Conservation (phyloP, 768 basidiomycete genomes). For the Termitomyces sp. region DNA sequence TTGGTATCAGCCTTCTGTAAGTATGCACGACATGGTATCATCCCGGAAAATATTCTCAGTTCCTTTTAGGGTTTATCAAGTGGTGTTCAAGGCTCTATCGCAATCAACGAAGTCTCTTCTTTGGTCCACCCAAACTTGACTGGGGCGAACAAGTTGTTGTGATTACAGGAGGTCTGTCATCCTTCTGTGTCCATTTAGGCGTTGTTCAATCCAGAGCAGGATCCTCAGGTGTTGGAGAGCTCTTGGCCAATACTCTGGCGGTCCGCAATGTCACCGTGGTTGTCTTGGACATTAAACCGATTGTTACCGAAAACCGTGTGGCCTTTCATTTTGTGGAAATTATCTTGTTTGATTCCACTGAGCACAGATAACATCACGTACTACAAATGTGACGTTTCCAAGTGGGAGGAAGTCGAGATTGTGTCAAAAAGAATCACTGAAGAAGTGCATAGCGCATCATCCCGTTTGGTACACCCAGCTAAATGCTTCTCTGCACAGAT, state of each 20-base stretch:
- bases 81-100: constrained; percentile 72
- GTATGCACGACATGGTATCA: constrained; percentile 21
- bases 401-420: constrained; percentile 77
- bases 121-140: constrained; percentile 55
- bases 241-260: constrained; percentile 84
- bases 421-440: constrained; percentile 68
- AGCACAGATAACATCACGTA: constrained; percentile 67
- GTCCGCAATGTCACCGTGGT: constrained; percentile 77
- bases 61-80: constrained; percentile 50
- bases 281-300: constrained; percentile 80
- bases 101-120: constrained; percentile 64
- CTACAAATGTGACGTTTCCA: constrained; percentile 90
- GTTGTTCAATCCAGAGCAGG: constrained; percentile 35
- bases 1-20: constrained; percentile 61
- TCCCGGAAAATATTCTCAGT: neutral
- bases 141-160: constrained; percentile 91
- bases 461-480: neutral
- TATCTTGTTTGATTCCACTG: neutral
- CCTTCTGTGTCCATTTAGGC: neutral
- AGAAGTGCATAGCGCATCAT: constrained; percentile 48
- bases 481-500: constrained; percentile 38
- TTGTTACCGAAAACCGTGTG: constrained; percentile 72
- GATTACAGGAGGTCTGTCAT: constrained; percentile 78
- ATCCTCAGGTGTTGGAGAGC: constrained; percentile 82
- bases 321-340: neutral